phyloP scores from a whole-genome alignment of 176 grass and related monocot species.

The Aegilops speltoides region DNA sequence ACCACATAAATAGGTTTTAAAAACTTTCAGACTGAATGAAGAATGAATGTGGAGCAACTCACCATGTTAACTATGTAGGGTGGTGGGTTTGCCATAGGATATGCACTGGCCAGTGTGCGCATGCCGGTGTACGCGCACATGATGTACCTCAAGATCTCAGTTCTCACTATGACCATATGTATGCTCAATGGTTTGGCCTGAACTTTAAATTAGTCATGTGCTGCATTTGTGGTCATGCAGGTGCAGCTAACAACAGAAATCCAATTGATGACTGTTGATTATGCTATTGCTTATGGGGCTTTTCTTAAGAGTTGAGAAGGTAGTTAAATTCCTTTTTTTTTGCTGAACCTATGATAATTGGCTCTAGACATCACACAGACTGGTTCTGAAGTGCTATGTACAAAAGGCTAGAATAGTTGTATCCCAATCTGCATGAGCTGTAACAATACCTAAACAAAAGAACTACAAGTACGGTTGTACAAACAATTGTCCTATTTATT shows the following conservation, averaged over 20 bases:
- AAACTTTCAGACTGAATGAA: neutral
- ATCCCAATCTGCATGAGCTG: neutral
- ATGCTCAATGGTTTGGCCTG: neutral
- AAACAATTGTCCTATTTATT: no score
- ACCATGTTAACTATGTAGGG: neutral
- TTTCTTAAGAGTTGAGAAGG: neutral
- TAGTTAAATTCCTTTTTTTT: no score
- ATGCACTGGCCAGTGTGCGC: neutral
- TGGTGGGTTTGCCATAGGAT: neutral
- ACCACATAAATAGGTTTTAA: no score
- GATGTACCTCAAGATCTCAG: neutral
- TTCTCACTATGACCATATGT: neutral
- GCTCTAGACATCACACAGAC: neutral
- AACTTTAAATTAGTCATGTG: neutral
- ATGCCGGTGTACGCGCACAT: neutral
- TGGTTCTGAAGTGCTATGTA: neutral
- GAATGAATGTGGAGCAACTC: conserved; percentile 9
- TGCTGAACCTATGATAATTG: no score
- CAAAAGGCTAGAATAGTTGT: neutral
- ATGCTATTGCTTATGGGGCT: conserved; percentile 3
- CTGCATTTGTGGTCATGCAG: neutral
- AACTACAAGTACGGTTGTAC: neutral
- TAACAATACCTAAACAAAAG: neutral
- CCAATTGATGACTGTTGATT: neutral
- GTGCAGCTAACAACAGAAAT: neutral